Percentiles rank a stretch among this genome's conserved stretches.
These are phyloP conservation scores for Candida manassasensis DNA, from an alignment of 805 yeast genomes.

Conservation along the genomic window DNA sequence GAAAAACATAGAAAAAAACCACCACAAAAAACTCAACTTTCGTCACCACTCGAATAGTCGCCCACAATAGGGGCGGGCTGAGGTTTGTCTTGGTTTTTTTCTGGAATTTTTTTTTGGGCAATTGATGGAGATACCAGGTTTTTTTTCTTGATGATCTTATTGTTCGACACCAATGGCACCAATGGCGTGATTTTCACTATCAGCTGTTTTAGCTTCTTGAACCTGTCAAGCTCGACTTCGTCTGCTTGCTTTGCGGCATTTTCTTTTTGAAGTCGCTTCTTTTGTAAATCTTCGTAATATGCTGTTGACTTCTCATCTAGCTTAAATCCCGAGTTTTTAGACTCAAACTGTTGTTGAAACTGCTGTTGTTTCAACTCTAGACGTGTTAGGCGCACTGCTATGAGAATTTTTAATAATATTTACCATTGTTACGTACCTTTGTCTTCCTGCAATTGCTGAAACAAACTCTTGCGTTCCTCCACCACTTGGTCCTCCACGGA, in stretches of 20 bases:
- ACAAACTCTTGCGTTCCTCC: conserved; percentile 37
- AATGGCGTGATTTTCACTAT: neutral
- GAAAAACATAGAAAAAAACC: neutral
- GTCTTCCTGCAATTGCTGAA: conserved; percentile 38
- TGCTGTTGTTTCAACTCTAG: conserved; percentile 30
- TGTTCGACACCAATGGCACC: neutral
- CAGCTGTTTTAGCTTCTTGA: conserved; percentile 9
- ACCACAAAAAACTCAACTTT: neutral
- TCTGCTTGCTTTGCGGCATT: conserved; percentile 18
- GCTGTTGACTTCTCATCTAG: conserved; percentile 32
- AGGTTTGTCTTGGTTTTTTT: neutral
- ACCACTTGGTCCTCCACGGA: too few species aligned
- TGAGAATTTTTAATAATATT: neutral
- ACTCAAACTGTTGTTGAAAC: conserved; percentile 23
- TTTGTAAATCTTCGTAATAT: conserved; percentile 27
- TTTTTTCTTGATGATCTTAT: conserved; percentile 3
- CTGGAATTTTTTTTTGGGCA: neutral
- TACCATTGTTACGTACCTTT: conserved; percentile 25
- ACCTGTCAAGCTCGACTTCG: conserved; percentile 15
- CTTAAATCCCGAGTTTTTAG: conserved; percentile 37
- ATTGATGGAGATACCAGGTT: neutral
- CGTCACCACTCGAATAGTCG: conserved; percentile 5
- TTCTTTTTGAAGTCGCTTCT: conserved; percentile 16
- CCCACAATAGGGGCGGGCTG: conserved; percentile 1
- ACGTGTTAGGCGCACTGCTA: conserved; percentile 14